These are phyloP conservation scores for Amanita inopinata DNA, from an alignment of 768 basidiomycete species.

Conservation along the genomic window DNA sequence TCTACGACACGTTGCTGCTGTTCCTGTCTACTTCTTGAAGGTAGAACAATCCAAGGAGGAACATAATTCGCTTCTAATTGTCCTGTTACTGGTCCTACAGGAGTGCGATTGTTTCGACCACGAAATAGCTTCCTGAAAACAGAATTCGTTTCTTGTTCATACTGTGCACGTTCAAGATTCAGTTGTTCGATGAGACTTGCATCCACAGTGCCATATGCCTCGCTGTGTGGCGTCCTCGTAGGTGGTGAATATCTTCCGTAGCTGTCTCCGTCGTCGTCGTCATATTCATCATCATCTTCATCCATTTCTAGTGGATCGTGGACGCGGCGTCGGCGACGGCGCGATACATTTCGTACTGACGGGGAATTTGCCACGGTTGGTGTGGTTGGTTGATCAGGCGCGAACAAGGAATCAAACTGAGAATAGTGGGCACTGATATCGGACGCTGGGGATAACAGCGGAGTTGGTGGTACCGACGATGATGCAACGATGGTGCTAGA, in stretches of 20 bases:
- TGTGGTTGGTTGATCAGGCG: constrained; percentile 16
- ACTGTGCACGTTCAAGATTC: constrained; percentile 4
- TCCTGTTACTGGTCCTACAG: constrained; percentile 13
- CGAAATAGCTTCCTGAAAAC: constrained; percentile 17
- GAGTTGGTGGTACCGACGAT: constrained; percentile 1
- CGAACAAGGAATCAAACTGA: not conserved
- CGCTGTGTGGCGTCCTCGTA: constrained; percentile 49
- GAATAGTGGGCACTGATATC: not conserved
- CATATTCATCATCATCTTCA: constrained; percentile 21
- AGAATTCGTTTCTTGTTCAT: constrained; percentile 15
- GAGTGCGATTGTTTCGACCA: constrained; percentile 13
- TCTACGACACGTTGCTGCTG: constrained; percentile 58
- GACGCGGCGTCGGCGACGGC: constrained; percentile 19
- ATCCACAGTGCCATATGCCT: constrained; percentile 52
- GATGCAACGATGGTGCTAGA: constrained; percentile 2
- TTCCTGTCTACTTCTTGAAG: constrained; percentile 56
- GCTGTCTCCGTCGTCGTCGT: constrained; percentile 26
- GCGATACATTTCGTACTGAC: not conserved
- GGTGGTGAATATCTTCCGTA: constrained; percentile 20
- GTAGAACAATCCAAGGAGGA: constrained; percentile 57
- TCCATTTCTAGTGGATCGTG: constrained; percentile 20
- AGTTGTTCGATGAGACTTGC: constrained; percentile 38
- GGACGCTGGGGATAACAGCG: not conserved
- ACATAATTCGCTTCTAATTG: constrained; percentile 22
- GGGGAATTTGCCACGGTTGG: constrained; percentile 3